Evolutionary conservation across 208 protist species (phyloP).

Genomic region (Trypanosoma vivax): DNA sequence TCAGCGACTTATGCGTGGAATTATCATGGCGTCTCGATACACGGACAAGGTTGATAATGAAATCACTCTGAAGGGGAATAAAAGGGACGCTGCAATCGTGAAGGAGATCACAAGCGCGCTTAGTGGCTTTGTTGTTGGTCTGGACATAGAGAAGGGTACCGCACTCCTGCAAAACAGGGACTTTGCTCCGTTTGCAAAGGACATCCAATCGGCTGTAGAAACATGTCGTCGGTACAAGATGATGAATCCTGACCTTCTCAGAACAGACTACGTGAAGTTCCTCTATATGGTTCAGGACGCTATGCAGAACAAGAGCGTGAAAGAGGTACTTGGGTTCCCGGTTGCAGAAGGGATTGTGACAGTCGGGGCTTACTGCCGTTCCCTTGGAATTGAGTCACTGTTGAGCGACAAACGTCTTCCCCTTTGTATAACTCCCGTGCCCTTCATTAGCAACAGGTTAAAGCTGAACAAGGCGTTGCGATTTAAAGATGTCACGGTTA

Average conservation of each 20-base stretch:
- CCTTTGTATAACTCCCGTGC: slow-evolving; percentile 88
- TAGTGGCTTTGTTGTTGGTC: slow-evolving; percentile 73
- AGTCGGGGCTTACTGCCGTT: slow-evolving; percentile 61
- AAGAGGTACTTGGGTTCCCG: slow-evolving; percentile 75
- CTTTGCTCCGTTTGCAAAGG: slow-evolving; percentile 56
- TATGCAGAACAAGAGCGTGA: slow-evolving; percentile 57
- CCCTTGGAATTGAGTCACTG: slow-evolving; percentile 42
- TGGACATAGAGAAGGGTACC: slow-evolving; percentile 58
- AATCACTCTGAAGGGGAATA: slow-evolving; percentile 48
- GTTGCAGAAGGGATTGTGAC: slow-evolving; percentile 68
- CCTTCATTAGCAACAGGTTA: slow-evolving; percentile 54
- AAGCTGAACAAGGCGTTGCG: slow-evolving; percentile 81
- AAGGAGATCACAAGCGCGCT: slow-evolving; percentile 79
- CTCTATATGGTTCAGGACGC: slow-evolving; percentile 90
- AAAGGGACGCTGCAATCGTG: slow-evolving; percentile 55
- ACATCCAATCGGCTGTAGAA: slow-evolving; percentile 72
- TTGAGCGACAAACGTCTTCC: slow-evolving; percentile 63
- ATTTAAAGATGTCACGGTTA: slow-evolving; percentile 75
- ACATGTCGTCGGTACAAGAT: slow-evolving; percentile 90
- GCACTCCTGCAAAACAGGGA: slow-evolving; percentile 49
- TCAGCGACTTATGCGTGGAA: slow-evolving; percentile 81
- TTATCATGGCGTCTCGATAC: slow-evolving; percentile 85
- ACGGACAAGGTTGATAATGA: slow-evolving; percentile 88
- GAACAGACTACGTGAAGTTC: slow-evolving; percentile 91
- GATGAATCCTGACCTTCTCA: slow-evolving; percentile 92